Conservation (phyloP, 371 early-diverging fungal species). For the Smittium culicis region DNA sequence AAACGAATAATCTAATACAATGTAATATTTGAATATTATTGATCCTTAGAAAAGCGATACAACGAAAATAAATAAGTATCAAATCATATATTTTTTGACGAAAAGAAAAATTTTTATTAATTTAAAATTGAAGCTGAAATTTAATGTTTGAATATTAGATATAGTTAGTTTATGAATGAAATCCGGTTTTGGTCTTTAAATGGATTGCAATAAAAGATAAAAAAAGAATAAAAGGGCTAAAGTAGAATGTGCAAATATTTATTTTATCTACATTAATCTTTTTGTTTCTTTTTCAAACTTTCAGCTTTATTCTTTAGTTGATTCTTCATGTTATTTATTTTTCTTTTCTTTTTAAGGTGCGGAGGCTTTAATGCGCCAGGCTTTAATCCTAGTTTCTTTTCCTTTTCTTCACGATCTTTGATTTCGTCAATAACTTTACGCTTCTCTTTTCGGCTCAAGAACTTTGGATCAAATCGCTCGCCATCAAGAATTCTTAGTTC, state of each 20-base stretch:
- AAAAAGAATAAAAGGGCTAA: background rate
- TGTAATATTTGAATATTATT: no score
- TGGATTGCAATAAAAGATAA: no score
- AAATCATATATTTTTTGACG: no score
- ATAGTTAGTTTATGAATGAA: no score
- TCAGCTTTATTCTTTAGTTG: background rate
- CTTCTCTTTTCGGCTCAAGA: constrained; percentile 50
- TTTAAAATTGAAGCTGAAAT: no score
- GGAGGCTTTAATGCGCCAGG: constrained; percentile 7
- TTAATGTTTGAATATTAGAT: no score
- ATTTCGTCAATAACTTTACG: constrained; percentile 11
- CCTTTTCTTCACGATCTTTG: constrained; percentile 3
- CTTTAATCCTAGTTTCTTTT: constrained; percentile 8
- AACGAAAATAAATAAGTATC: no score
- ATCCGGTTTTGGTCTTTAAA: no score
- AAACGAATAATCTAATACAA: no score
- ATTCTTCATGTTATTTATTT: background rate
- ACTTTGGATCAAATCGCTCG: constrained; percentile 66
- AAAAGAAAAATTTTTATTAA: no score
- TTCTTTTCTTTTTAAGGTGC: constrained; percentile 1
- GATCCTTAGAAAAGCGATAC: no score
- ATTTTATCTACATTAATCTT: no score
- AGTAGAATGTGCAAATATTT: background rate
- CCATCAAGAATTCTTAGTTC: constrained; percentile 62
- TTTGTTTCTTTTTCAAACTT: background rate